Percentiles rank a stretch among this genome's conserved stretches.
Evolutionary conservation across 345 rosid genomes (phyloP).

Genomic region (Citrus unshiu): DNA sequence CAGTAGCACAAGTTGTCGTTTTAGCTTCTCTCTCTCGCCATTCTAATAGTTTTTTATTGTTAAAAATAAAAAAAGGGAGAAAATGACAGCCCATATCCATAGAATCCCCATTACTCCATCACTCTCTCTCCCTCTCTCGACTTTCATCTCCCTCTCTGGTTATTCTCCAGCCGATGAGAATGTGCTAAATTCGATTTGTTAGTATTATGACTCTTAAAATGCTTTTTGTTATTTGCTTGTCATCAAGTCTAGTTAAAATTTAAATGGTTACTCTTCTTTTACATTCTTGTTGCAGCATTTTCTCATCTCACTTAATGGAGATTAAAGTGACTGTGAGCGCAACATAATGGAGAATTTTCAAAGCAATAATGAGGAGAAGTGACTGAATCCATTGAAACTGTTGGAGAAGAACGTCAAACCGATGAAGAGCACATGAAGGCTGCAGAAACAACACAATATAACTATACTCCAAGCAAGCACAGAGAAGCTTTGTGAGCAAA

Average conservation of each 20-base stretch:
- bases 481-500: constrained; percentile 36
- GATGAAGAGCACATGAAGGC: constrained; percentile 6
- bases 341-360: constrained; percentile 22
- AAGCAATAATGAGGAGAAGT: constrained; percentile 26
- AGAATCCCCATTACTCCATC: too few relatives aligned
- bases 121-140: too few relatives aligned
- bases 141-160: background rate
- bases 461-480: constrained; percentile 23
- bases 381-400: constrained; percentile 10
- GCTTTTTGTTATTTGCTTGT: background rate
- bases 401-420: constrained; percentile 12
- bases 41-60: too few relatives aligned
- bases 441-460: background rate
- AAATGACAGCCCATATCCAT: too few relatives aligned
- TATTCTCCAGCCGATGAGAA: constrained; percentile 32
- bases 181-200: constrained; percentile 11
- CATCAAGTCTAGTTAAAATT: background rate
- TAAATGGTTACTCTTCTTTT: background rate
- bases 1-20: too few relatives aligned
- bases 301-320: constrained; percentile 26
- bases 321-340: constrained; percentile 23
- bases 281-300: constrained; percentile 18
- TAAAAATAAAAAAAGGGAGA: too few relatives aligned
- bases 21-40: too few relatives aligned
- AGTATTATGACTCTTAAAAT: background rate